Evolutionary conservation across 2,329 filamentous ascomycete species (phyloP), one percentile per base, ranked within the genome.

Genomic region (Pyrenophora graminea): DNA sequence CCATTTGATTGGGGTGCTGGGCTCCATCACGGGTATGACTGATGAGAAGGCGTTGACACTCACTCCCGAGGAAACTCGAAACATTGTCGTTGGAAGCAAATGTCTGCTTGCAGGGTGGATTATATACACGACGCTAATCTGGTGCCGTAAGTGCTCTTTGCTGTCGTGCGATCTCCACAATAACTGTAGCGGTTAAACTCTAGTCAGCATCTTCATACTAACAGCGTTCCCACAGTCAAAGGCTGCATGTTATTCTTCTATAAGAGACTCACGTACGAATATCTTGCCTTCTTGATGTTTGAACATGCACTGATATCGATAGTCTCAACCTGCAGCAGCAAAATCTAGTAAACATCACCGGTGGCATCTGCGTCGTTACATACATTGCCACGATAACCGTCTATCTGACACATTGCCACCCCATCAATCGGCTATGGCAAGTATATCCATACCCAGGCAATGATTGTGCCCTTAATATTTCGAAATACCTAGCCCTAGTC

Each of bases 191-290:
- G 36, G 21, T 9, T 21, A 6, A 9, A 5, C 4, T 23, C 2
- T 42, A 36, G 6, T 15, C 13, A 12, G 21, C n/a, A 30, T n/a
- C n/a, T 19, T 1, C 13, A 17, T 25, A 17, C 33, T 49, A 39
- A 49, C n/a, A 21, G 17, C 19, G 19, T n/a, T 23, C 7, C 15
- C 21, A 8, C 17, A 55, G 52, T 55, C 17, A 55, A 55, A 40
- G 53, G 39, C 34, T 53, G 53, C 38, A 55, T 55, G 53, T 40
- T 55, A 5, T 55, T 52, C 38, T 55, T 55, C 39, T 50, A 53
- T 27, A 41, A 39, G n/a, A 41, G 52, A 37, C 33, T 51, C 21
- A 55, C 54, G 49, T 54, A 44, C 34, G 53, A 12, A 34, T 19
- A 17, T 27, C 17, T 10, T n/a, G 13, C 34, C 30, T 10, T 37